Evolutionary conservation across 495 filamentous ascomycete genomes (phyloP), one percentile per base, ranked within the genome.

Genomic region (Xylaria bambusicola): DNA sequence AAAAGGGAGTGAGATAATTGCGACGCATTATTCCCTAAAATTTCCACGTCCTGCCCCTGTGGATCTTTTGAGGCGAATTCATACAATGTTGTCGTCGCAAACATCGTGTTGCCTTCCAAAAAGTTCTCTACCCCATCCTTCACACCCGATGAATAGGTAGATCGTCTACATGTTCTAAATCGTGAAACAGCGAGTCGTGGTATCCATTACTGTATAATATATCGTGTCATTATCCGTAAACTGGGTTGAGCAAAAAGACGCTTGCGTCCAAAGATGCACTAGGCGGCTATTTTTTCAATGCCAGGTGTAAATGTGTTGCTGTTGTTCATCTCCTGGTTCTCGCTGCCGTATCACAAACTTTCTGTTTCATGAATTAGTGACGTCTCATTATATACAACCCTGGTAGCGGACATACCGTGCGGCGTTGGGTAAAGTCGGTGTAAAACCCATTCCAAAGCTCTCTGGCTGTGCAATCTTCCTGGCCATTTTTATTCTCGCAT

Each of bases 391-490:
- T n/a, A n/a, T 26, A 26, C 6, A 20, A 5, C 15, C 17, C 6
- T 9, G 23, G 12, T 24, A 15, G 33, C 40, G 5, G n/a, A 73
- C 77, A 26, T 64, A 86, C 86, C 79, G 82, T 82, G 64, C 88
- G 76, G 58, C 82, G 76, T 46, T 77, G 67, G 29, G 80, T 73
- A 64, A 90, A 92, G 64, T 90, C 86, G 55, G 82, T 75, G 73
- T 90, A 92, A 49, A 91, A 69, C n/a, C 78, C 74, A 70, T 84
- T 84, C 88, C 89, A 92, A 0, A 90, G 73, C 52, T 86, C 81
- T 46, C 86, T 78, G 51, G 88, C 83, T 1, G 78, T 74, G 71
- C 89, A 91, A 15, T 81, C 78, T 63, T 74, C 65, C 62, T 63
- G 55, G 61, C 78, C 51, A 69, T 78, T 47, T 71, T 77, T 51